Evolutionary conservation across 768 basidiomycete species (phyloP).

Genomic region (Mrakia gelida): DNA sequence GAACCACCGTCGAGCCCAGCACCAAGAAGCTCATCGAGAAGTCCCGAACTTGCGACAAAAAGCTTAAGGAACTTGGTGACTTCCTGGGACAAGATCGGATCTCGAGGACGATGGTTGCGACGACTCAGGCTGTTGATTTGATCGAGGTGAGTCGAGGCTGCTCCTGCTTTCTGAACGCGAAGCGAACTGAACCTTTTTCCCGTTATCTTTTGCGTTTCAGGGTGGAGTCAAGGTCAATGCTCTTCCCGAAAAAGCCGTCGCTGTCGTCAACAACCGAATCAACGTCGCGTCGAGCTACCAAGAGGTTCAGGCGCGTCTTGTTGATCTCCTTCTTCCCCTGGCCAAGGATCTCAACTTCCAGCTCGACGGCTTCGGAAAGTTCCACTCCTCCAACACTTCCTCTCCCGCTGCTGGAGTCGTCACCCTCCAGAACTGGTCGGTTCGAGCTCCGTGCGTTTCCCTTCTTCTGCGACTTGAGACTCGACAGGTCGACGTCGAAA

Average conservation of each 20-base stretch:
- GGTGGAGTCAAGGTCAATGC: conserved; percentile 20
- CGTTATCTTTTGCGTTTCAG: no score
- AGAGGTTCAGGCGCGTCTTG: conserved; percentile 38
- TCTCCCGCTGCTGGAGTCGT: not conserved
- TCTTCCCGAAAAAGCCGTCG: conserved; percentile 28
- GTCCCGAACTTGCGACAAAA: conserved; percentile 12
- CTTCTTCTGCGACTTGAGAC: not conserved
- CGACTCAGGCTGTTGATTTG: conserved; percentile 4
- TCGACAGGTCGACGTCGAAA: not conserved
- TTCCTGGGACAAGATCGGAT: not conserved
- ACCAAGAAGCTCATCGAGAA: conserved; percentile 18
- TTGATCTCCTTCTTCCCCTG: conserved; percentile 33
- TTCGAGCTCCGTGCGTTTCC: not conserved
- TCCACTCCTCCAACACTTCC: not conserved
- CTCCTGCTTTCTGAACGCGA: no score
- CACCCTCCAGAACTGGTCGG: conserved; percentile 1
- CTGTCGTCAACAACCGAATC: conserved; percentile 43
- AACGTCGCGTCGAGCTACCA: conserved; percentile 38
- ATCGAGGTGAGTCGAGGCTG: not conserved
- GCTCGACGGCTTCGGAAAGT: conserved; percentile 36
- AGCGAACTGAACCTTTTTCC: no score
- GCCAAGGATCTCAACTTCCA: conserved; percentile 38
- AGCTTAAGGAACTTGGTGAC: not conserved
- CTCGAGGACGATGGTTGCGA: conserved; percentile 5
- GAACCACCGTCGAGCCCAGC: not conserved